Base-by-base conservation (phyloP, 305 asterid genomes). In the Andrographis paniculata region DNA sequence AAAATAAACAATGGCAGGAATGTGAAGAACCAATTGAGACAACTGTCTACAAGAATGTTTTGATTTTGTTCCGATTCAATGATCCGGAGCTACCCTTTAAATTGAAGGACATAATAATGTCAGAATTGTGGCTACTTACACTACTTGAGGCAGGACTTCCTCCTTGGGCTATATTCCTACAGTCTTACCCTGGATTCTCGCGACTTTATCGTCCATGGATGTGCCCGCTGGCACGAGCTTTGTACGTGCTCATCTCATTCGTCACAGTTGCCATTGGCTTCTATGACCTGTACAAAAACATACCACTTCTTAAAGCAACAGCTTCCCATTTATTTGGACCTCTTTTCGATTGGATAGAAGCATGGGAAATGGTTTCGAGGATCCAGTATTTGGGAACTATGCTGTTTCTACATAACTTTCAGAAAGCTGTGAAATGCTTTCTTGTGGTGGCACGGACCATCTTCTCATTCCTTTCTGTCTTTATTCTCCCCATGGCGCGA, bases 121-220 rank as follows among this genome's bases (percentile, higher is more conserved):
- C 80, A 23, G 87, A 87, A 59, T 64, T 87, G 54, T 75, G 86
- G 55, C 62, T 92, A 49, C 96, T 87, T 53, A 87, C 93, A 49
- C 71, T 87, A 44, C 75, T 87, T 46, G 99, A 92, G 70, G 77
- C 94, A 20, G 99, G 99, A 17, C 95, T 92, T 69, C 99, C 99
- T 17, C 77, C 96, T 44, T 92, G 99, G 99, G 96, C 82, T 52
- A 69, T 87, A 53, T 87, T 92, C 75, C 84, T 87, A 56, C 99
- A 92, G 55, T 87, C 99, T 24, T 92, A 92, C 66, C 99, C 99
- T 6, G 87, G 71, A 21, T 77, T 92, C 68, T 77, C 82, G 70
- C 85, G 78, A 68, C 51, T 92, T 53, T 87, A 92, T 56, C 94
- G 96, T 39, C 99, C 99, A 11, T 92, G 96, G 99, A 92, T 92